phyloP scores from a whole-genome alignment of 805 yeast genomes.

The Priceomyces melissophilus region DNA sequence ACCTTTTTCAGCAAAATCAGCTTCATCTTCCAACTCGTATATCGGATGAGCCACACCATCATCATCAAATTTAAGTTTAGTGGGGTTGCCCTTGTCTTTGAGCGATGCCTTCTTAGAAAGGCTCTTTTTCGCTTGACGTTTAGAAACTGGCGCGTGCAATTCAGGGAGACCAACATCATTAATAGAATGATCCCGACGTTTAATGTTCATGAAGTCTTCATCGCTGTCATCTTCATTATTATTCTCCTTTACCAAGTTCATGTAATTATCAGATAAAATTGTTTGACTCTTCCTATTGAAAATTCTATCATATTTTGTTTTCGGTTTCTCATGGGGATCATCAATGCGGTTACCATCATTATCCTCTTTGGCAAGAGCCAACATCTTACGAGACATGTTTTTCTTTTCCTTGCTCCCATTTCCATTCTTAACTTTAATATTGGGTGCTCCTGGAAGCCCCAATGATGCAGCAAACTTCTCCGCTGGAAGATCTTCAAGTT shows the following conservation, averaged over 20 bases:
- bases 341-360: slow-evolving; percentile 49
- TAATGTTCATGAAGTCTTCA: slow-evolving; percentile 78
- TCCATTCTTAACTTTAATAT: slow-evolving; percentile 65
- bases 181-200: slow-evolving; percentile 71
- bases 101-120: slow-evolving; percentile 76
- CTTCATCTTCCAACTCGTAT: slow-evolving; percentile 88
- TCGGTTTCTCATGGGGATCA: slow-evolving; percentile 43
- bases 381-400: slow-evolving; percentile 72
- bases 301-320: slow-evolving; percentile 93
- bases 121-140: slow-evolving; percentile 80
- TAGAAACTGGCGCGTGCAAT: slow-evolving; percentile 65
- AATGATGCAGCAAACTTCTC: slow-evolving; percentile 83
- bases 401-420: slow-evolving; percentile 66
- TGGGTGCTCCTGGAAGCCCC: slow-evolving; percentile 96
- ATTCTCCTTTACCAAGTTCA: slow-evolving; percentile 58
- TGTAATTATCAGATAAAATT: slow-evolving; percentile 84
- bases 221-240: slow-evolving; percentile 35
- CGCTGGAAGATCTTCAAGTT: slow-evolving; percentile 68
- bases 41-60: slow-evolving; percentile 91
- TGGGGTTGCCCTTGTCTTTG: slow-evolving; percentile 61
- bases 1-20: slow-evolving; percentile 73
- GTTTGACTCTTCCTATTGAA: slow-evolving; percentile 92
- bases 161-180: slow-evolving; percentile 64
- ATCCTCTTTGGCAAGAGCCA: slow-evolving; percentile 48
- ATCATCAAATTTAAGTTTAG: slow-evolving; percentile 85